phyloP scores from a whole-genome alignment of 1,139 yeast genomes.

The Geotrichum europaeum region DNA sequence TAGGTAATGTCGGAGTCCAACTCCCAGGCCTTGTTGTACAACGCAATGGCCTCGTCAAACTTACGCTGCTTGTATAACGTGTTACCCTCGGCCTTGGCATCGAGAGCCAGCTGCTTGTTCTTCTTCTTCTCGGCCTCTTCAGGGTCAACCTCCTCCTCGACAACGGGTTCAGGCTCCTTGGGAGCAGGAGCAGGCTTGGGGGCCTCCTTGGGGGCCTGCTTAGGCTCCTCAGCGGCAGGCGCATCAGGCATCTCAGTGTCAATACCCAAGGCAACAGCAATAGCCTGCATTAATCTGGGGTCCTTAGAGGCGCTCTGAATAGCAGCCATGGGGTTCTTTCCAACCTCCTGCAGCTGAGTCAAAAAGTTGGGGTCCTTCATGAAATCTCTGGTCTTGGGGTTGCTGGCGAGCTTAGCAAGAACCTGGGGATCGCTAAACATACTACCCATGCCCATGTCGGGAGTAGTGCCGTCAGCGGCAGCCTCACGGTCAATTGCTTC shows the following conservation, averaged over 20 bases:
- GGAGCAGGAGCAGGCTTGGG: slow-evolving; percentile 21
- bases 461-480: slow-evolving; percentile 41
- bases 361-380: slow-evolving; percentile 86
- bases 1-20: slow-evolving; percentile 80
- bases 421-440: slow-evolving; percentile 77
- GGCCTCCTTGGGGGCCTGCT: slow-evolving; percentile 25
- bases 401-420: slow-evolving; percentile 64
- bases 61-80: slow-evolving; percentile 75
- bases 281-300: slow-evolving; percentile 80
- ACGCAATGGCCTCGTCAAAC: slow-evolving; percentile 87
- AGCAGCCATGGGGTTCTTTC: slow-evolving; percentile 67
- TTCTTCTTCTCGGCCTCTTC: slow-evolving; percentile 36
- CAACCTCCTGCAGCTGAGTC: slow-evolving; percentile 59
- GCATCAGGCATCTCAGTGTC: slow-evolving; percentile 36
- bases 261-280: slow-evolving; percentile 84
- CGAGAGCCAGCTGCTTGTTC: slow-evolving; percentile 82
- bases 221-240: slow-evolving; percentile 27
- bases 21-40: slow-evolving; percentile 84
- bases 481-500: slow-evolving; percentile 44
- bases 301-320: slow-evolving; percentile 58
- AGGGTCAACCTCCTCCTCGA: slow-evolving; percentile 28
- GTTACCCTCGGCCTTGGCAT: slow-evolving; percentile 81
- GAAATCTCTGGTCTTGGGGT: slow-evolving; percentile 82
- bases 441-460: slow-evolving; percentile 71
- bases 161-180: slow-evolving; percentile 35